phyloP scores from a whole-genome alignment of 129 eudicot species.

The Silybum marianum region DNA sequence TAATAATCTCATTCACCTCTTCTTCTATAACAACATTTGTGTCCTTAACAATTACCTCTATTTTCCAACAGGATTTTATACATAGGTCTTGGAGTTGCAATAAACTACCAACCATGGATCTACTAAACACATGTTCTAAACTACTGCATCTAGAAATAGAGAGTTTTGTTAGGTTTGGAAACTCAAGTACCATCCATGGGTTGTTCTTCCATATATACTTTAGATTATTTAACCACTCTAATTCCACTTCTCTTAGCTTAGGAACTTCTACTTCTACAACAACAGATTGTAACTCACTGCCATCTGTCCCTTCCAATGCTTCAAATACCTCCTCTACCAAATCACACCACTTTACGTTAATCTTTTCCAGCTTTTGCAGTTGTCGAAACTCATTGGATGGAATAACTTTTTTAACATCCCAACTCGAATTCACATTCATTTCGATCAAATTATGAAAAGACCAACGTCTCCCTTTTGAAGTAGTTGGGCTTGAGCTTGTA shows the following conservation, averaged over 20 bases:
- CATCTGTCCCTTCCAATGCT: neutral
- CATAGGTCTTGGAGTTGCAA: neutral
- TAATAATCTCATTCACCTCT: neutral
- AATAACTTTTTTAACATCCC: neutral
- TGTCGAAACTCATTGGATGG: neutral
- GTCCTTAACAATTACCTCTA: neutral
- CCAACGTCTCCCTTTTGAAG: neutral
- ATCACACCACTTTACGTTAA: too few relatives aligned
- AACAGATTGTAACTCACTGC: neutral
- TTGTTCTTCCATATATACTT: too few relatives aligned
- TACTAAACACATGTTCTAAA: neutral
- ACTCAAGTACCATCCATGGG: too few relatives aligned
- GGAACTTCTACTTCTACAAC: neutral
- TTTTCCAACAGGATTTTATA: rapidly evolving
- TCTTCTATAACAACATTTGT: neutral
- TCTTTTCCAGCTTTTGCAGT: neutral
- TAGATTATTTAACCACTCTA: too few relatives aligned
- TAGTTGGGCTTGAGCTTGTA: neutral
- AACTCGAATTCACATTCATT: too few relatives aligned
- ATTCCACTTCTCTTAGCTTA: too few relatives aligned
- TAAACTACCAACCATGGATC: neutral
- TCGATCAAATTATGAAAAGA: neutral
- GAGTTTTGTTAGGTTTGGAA: too few relatives aligned
- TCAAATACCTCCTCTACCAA: neutral
- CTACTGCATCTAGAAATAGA: neutral